phyloP scores from a whole-genome alignment of 106 monocot genomes.

The Xerophyta viscosa region DNA sequence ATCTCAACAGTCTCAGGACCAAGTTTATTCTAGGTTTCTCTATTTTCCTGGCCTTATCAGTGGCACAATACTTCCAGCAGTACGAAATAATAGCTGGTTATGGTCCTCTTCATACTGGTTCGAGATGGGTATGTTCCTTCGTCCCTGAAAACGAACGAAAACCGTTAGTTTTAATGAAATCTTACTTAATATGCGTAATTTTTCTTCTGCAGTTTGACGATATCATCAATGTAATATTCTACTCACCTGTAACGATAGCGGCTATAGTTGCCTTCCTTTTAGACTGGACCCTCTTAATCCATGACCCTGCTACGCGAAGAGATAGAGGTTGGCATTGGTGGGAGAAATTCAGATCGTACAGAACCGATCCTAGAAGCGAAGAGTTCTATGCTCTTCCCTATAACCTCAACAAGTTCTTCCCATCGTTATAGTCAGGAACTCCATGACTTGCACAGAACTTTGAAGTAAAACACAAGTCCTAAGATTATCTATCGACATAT shows the following conservation, averaged over 20 bases:
- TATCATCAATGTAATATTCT: slow-evolving; percentile 76
- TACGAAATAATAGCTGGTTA: slow-evolving; percentile 39
- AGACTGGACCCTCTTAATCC: slow-evolving; percentile 32
- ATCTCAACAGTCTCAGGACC: slow-evolving; percentile 57
- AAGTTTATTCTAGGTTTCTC: slow-evolving; percentile 60
- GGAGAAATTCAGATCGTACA: slow-evolving; percentile 63
- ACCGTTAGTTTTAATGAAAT: background rate
- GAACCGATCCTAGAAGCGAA: slow-evolving; percentile 51
- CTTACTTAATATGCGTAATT: background rate
- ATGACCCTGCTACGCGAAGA: slow-evolving; percentile 24
- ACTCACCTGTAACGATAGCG: slow-evolving; percentile 62
- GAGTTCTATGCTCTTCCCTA: slow-evolving; percentile 89
- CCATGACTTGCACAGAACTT: background rate
- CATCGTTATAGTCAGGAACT: slow-evolving; percentile 34
- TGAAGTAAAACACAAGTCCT: no score
- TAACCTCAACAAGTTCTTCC: slow-evolving; percentile 81
- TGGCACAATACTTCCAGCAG: slow-evolving; percentile 60
- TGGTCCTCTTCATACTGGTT: slow-evolving; percentile 57
- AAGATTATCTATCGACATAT: no score
- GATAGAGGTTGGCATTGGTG: slow-evolving; percentile 93
- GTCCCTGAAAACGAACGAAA: background rate
- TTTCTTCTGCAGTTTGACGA: slow-evolving; percentile 68
- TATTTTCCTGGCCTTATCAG: slow-evolving; percentile 58
- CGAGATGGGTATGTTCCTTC: slow-evolving; percentile 38
- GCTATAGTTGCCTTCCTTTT: slow-evolving; percentile 66